Base-by-base conservation (phyloP, 108 stramenopile genomes). In the Pseudonitzschia multiseries region DNA sequence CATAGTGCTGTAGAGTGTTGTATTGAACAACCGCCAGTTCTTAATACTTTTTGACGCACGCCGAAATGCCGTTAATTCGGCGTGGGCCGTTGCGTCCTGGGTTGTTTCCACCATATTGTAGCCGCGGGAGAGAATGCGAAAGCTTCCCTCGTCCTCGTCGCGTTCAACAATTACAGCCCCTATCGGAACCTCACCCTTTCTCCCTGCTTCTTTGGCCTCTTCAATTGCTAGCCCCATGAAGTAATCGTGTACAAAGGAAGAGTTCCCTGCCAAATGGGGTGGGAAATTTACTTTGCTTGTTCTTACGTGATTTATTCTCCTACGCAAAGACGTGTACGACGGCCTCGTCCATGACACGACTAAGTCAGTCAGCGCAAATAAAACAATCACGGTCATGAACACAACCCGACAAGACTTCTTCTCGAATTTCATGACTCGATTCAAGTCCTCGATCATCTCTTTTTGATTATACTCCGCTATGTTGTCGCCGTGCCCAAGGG, bases 41-140 rank as follows among this genome's bases (percentile, higher is more conserved):
- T 63, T 60, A n/a, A 83, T 62, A 12, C 64, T 54, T 20, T 57
- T 29, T 12, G 92, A 82, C 46, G 90, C 96, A 57, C 71, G 41
- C 27, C 90, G 81, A 70, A 96, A 48, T 3, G 89, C 89, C 46
- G 73, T 52, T 20, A 96, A 69, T 74, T 96, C 96, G 44, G 96
- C 96, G 76, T 96, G 96, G 0, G 93, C 90, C 13, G 93, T 90
- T 18, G 96, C 96, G 76, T 96, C 96, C 18, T 77, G 43, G 17
- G 65, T 70, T 21, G 75, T 75, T 79, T 96, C 95, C 24, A 96
- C 89, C 29, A 56, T 83, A 79, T 96, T 96, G 70, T 84, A 79
- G n/a, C 75, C 89, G 53, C 67, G 69, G 14, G 95, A 84, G 44
- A 96, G n/a, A 4, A 95, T 67, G 44, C 27, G 65, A 44, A 48